These are phyloP conservation scores for Furcasterigmium furcatum DNA, from an alignment of 2,329 filamentous ascomycete species.

Conservation along the genomic window DNA sequence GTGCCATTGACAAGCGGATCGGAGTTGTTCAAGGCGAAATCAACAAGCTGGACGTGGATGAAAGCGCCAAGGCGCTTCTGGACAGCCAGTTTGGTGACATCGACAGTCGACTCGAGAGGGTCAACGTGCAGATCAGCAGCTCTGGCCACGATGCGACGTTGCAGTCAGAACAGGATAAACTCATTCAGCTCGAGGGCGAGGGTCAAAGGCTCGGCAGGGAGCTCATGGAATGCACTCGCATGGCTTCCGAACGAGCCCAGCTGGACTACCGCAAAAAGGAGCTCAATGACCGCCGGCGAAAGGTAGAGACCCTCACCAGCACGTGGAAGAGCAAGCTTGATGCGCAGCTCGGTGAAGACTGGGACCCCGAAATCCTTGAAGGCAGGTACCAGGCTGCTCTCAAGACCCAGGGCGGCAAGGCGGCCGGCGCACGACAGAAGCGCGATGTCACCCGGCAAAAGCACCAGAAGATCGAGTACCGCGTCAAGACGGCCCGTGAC, in stretches of 20 bases:
- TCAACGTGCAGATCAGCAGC: conserved; percentile 59
- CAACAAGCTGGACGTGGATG: conserved; percentile 75
- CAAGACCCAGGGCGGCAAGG: conserved; percentile 50
- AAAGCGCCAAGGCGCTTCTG: conserved; percentile 76
- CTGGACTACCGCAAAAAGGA: conserved; percentile 83
- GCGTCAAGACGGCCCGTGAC: conserved; percentile 63
- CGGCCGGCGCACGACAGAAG: conserved; percentile 64
- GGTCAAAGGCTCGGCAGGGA: conserved; percentile 73
- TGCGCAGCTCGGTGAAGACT: conserved; percentile 59
- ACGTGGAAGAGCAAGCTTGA: conserved; percentile 73
- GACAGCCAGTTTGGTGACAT: conserved; percentile 72
- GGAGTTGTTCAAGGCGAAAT: conserved; percentile 63
- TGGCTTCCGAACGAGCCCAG: conserved; percentile 78
- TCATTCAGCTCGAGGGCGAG: conserved; percentile 69
- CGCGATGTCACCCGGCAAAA: conserved; percentile 71
- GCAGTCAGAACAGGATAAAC: conserved; percentile 58
- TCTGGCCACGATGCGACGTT: conserved; percentile 71
- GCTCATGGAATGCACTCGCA: conserved; percentile 75
- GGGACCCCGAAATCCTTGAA: conserved; percentile 70
- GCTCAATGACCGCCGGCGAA: conserved; percentile 67
- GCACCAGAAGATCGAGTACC: conserved; percentile 73
- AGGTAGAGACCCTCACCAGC: conserved; percentile 71
- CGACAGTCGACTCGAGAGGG: conserved; percentile 56
- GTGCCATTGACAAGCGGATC: conserved; percentile 69
- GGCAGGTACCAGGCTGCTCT: conserved; percentile 63